phyloP scores from a whole-genome alignment of 805 yeast species.

The Kuraishia capsulata region DNA sequence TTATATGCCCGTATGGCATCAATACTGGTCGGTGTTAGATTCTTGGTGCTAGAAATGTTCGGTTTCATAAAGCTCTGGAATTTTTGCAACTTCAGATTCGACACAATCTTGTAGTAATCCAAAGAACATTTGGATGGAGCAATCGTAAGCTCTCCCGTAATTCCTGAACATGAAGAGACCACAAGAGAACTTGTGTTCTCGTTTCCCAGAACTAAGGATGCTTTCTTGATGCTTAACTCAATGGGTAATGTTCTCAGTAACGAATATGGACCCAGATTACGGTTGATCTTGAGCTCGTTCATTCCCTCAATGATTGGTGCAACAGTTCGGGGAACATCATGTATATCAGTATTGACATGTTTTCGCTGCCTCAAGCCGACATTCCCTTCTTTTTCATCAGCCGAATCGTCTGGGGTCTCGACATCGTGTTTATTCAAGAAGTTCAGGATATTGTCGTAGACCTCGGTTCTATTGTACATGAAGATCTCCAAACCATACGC shows the following conservation, averaged over 20 bases:
- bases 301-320: neutral
- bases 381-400: neutral
- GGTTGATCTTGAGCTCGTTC: constrained; percentile 1
- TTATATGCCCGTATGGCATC: neutral
- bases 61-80: constrained; percentile 58
- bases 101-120: constrained; percentile 47
- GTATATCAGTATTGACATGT: neutral
- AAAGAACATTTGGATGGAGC: constrained; percentile 30
- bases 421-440: constrained; percentile 3
- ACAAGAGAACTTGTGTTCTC: constrained; percentile 64
- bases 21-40: neutral
- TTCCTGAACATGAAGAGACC: constrained; percentile 48
- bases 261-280: constrained; percentile 5
- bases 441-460: constrained; percentile 60
- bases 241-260: constrained; percentile 48
- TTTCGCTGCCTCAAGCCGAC: neutral
- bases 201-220: constrained; percentile 77
- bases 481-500: constrained; percentile 79
- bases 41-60: constrained; percentile 48
- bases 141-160: constrained; percentile 51
- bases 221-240: constrained; percentile 46
- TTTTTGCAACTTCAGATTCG: constrained; percentile 35
- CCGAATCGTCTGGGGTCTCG: neutral
- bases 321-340: neutral
- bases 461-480: constrained; percentile 68